Evolutionary conservation across 345 rosid species (phyloP), one percentile per base, ranked within the genome.

Genomic region (Linum usitatissimum): DNA sequence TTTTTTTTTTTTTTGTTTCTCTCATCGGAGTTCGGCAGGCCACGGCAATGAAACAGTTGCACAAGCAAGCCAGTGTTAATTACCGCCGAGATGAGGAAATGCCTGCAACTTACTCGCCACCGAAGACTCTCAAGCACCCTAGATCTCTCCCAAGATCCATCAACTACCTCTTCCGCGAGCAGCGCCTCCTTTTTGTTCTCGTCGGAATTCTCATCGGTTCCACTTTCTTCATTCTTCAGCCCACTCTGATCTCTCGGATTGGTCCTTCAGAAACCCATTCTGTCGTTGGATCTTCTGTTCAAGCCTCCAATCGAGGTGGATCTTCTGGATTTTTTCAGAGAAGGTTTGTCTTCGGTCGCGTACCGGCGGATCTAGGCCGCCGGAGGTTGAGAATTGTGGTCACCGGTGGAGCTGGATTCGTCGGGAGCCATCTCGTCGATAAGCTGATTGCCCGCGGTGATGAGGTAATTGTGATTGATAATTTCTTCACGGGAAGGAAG

Each of bases 401-500:
- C 30, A 93, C 96, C 0, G 99, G 99, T 15, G 97, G 99, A 57
- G 94, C 97, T 23, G 99, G 99, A 21, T 93, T 93, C 68, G 99
- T 93, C 0, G 99, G 99, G 62, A 90, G 99, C 51, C 99, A 93
- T 76, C 81, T 93, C 48, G 99, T 93, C n/a, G 99, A 90, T 67
- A 90, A 93, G 78, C 84, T 93, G 62, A 79, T 93, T 21, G 77
- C 80, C 18, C 80, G 96, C 45, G 99, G 99, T 15, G 96, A 93
- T 63, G 99, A 93, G 34, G 97, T 93, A 62, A 90, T 93, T 55
- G 99, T 90, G 61, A 81, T 93, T 54, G 99, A 93, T 65, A 93
- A 93, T 69, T 93, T 93, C 70, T 90, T 93, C 67, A 93, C 99
- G 2, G 99, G 99, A 34, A 86, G 96, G 68, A 93, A 90, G 77